Evolutionary conservation across 2,329 filamentous ascomycete genomes (phyloP), one percentile per base, ranked within the genome.

Genomic region (Verticillium nubilum): DNA sequence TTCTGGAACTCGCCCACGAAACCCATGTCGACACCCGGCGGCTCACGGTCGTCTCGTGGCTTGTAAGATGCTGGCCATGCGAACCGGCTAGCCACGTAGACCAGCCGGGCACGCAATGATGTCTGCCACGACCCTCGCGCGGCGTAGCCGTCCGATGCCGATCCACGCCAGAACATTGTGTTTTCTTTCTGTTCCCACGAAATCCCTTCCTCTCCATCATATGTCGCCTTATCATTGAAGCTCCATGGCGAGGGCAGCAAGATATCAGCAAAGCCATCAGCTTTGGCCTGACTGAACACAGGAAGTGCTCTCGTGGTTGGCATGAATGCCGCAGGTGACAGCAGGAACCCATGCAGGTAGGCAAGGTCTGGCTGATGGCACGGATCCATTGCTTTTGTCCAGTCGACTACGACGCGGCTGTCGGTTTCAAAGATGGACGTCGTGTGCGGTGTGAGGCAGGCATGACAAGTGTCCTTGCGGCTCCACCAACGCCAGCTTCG

Each of bases 341-440:
- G 78, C 69, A 90, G 86, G 67, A 94, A 86, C 47, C 90, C 88
- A 66, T 94, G 90, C 1, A 94, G 78, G 62, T 87, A 80, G 28
- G 85, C 83, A 31, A 94, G 76, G 63, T 95, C 91, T 1, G 91
- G 88, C 68, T 95, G 91, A 61, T 89, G 83, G 69, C 91, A 96
- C 28, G 88, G 80, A 54, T 91, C 83, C 6, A 86, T 80, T 4
- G 88, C 84, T 9, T 80, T 69, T 1, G 80, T 77, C 86, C 89
- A 93, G 65, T 90, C 80, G 4, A 78, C 75, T 5, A 92, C 74
- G 66, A 91, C 89, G 25, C 86, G 85, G 2, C 84, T 86, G 19
- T 84, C 75, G 0, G 89, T 19, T 25, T 50, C 42, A 66, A 91
- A 89, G 23, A 86, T 85, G 2, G 84, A 86, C n/a, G 83, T 75